Conservation (phyloP, 1,284 basidiomycete species). For the Tausonia pullulans region DNA sequence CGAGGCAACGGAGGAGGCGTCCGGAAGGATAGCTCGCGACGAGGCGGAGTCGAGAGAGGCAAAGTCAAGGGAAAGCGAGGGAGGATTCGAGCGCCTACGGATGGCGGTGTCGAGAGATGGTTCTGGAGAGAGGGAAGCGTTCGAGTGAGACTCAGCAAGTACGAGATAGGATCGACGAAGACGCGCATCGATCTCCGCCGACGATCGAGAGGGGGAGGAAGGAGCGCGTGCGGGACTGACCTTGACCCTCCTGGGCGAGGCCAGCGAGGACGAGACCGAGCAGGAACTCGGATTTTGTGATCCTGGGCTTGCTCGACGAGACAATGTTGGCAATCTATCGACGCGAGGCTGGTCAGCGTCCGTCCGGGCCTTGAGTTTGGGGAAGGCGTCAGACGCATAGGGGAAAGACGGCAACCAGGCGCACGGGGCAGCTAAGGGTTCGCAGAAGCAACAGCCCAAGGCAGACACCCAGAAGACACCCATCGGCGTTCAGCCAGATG, state of each 20-base stretch:
- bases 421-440: no score
- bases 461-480: no score
- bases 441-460: no score
- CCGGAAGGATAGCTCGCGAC: neutral
- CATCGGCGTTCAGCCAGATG: no score
- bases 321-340: slow-evolving; percentile 11
- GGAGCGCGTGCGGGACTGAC: neutral
- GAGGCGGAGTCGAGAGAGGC: neutral
- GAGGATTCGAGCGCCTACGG: neutral
- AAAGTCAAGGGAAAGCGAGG: slow-evolving; percentile 7
- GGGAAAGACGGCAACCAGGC: neutral
- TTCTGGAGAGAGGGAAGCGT: neutral
- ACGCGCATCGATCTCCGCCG: neutral
- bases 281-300: slow-evolving; percentile 9
- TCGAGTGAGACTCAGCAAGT: neutral
- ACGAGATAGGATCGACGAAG: neutral
- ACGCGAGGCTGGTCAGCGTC: no score
- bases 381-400: neutral
- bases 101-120: neutral
- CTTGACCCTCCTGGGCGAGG: slow-evolving; percentile 7
- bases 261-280: slow-evolving; percentile 13
- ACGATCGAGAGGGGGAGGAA: neutral
- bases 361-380: no score
- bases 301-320: slow-evolving; percentile 1
- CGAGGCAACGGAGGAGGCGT: neutral